Evolutionary conservation across 75 land plant species (phyloP).

Genomic region (Selaginella moellendorffii): DNA sequence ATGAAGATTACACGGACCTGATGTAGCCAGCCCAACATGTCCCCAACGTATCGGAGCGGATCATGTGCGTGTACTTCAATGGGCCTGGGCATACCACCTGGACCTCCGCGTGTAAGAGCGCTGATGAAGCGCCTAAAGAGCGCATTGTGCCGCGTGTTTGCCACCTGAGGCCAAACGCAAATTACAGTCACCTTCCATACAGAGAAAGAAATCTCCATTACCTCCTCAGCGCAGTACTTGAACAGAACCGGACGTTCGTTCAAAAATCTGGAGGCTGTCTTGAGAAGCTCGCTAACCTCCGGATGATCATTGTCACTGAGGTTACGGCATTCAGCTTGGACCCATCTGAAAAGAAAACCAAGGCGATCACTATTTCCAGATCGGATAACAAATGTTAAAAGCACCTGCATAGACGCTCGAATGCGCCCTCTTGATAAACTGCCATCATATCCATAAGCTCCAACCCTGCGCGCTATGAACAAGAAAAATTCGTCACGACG

Average conservation of each 20-base stretch:
- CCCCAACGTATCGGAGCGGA: constrained; percentile 93
- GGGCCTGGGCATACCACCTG: constrained; percentile 96
- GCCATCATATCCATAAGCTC: constrained; percentile 99
- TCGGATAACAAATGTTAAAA: neutral
- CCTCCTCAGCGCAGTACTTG: constrained; percentile 99
- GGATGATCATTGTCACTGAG: constrained; percentile 91
- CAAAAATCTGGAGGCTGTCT: constrained; percentile 71
- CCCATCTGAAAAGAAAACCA: constrained; percentile 53
- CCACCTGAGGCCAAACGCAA: constrained; percentile 37
- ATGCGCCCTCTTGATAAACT: constrained; percentile 95
- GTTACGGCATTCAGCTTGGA: constrained; percentile 84
- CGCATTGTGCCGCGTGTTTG: constrained; percentile 95
- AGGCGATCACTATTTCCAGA: neutral
- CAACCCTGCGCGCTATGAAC: constrained; percentile 81
- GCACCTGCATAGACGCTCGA: constrained; percentile 95
- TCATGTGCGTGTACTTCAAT: constrained; percentile 99
- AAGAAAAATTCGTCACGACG: neutral
- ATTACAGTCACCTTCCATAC: neutral
- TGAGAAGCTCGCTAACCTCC: constrained; percentile 81
- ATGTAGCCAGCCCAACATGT: constrained; percentile 97
- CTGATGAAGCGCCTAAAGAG: constrained; percentile 86
- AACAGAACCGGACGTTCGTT: constrained; percentile 94
- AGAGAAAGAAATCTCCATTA: constrained; percentile 4
- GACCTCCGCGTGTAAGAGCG: constrained; percentile 98
- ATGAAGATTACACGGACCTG: constrained; percentile 56